Base-by-base conservation (phyloP, 805 yeast species). In the Komagataella pseudopastoris region DNA sequence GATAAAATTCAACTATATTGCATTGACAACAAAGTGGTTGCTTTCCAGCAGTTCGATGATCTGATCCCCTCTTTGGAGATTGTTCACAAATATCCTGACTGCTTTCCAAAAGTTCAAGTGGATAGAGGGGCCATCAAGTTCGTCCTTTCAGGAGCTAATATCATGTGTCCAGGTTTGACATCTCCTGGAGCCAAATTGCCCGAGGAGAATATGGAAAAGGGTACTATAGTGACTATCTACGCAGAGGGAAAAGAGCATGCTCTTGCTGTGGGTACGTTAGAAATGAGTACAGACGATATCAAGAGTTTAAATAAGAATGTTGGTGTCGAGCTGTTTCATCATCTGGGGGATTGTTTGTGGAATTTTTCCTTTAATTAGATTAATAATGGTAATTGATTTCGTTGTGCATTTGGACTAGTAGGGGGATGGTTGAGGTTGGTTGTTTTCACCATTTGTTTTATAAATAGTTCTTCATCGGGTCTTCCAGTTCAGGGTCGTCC, bases 71-170 rank as follows among this genome's bases (percentile, higher is more conserved):
- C 87, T 39, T 71, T 91, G 56, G 78, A 74, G 58, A 65, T 84
- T 16, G 88, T 88, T 30, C 96, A 88, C 67, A 80, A 80, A 64
- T 87, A 83, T 62, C 96, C 97, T 4, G 74, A 76, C 7, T 78
- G 83, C 44, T 90, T 90, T 69, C 96, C 96, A 20, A 70, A 77
- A 43, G 95, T 90, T 47, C 86, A 82, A 62, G 97, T 91, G 10
- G 98, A 90, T 61, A 77, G 96, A 63, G 98, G 98, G 53, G 98
- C 98, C 50, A 90, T 90, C 64, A 90, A 90, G 67, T 90, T 90
- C 62, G 93, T 90, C 23, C 70, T 90, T n/a, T 84, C 95, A 3
- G 98, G 97, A 52, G 96, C 97, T 24, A 90, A 90, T 62, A 86
- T 90, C 61, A 90, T 90, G 98, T 90, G 96, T 67, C 96, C 96